Percentiles rank a stretch among this genome's conserved stretches.
Conservation (phyloP, 2,329 filamentous ascomycete species). For the Emergomyces pasteurianus region DNA sequence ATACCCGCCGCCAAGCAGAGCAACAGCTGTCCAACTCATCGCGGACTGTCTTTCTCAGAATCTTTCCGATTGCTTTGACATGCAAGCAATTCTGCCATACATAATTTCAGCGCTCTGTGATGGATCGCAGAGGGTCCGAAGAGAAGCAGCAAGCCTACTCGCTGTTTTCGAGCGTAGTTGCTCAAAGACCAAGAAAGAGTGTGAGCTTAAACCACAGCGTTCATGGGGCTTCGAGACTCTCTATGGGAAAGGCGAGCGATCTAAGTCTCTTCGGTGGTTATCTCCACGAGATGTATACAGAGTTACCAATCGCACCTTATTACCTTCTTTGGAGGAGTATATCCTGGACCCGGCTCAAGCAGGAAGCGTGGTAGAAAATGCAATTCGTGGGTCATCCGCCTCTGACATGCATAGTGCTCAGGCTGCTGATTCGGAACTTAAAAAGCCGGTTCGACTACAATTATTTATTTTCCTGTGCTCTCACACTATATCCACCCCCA, state of each 20-base stretch:
- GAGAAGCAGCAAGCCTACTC: conserved; percentile 58
- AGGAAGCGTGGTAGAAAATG: conserved; percentile 47
- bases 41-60: conserved; percentile 43
- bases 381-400: conserved; percentile 42
- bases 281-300: conserved; percentile 45
- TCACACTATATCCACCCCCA: conserved; percentile 57
- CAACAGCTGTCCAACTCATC: conserved; percentile 55
- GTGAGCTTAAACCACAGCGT: conserved; percentile 17
- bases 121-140: conserved; percentile 61
- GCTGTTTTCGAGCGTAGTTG: conserved; percentile 44
- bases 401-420: conserved; percentile 26
- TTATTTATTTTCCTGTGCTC: conserved; percentile 62
- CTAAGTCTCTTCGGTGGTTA: conserved; percentile 44
- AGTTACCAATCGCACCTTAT: conserved; percentile 54
- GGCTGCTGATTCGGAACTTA: conserved; percentile 38
- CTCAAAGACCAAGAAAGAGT: conserved; percentile 33
- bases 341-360: conserved; percentile 67
- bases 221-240: conserved; percentile 52
- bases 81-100: conserved; percentile 77
- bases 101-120: conserved; percentile 63
- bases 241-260: conserved; percentile 47
- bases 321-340: conserved; percentile 73
- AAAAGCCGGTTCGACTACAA: conserved; percentile 50
- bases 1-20: conserved; percentile 56
- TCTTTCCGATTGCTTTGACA: conserved; percentile 44